A percentile compares a stretch with the other conserved stretches of the same genome.
Evolutionary conservation across 2,329 filamentous ascomycete genomes (phyloP).

Genomic region (Aspergillus sp.): DNA sequence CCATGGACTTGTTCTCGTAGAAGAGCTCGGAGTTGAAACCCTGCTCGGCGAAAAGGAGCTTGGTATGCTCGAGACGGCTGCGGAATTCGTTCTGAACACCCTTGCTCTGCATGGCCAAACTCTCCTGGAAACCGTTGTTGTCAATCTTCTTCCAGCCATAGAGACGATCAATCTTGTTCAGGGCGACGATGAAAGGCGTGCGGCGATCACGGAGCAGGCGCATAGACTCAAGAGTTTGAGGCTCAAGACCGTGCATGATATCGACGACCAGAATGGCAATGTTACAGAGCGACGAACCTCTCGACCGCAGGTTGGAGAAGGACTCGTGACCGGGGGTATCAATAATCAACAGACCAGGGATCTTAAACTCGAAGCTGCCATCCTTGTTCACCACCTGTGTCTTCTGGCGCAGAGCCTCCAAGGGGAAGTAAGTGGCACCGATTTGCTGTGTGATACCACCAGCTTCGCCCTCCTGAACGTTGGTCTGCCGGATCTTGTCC

Average conservation of each 20-base stretch:
- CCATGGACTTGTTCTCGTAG: constrained; percentile 98
- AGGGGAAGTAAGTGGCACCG: constrained; percentile 97
- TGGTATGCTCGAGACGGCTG: constrained; percentile 85
- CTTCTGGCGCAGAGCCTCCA: constrained; percentile 89
- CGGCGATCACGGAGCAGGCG: constrained; percentile 85
- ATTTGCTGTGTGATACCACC: constrained; percentile 99
- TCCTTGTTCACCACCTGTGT: constrained; percentile 91
- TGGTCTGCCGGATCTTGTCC: constrained; percentile 97
- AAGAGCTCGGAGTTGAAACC: constrained; percentile 97
- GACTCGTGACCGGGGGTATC: constrained; percentile 99
- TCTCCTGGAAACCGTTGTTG: constrained; percentile 97
- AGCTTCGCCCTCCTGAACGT: constrained; percentile 97
- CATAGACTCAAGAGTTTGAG: constrained; percentile 97
- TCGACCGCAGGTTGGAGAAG: constrained; percentile 94
- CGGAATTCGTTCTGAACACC: constrained; percentile 92
- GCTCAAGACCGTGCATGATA: constrained; percentile 99
- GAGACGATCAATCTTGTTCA: constrained; percentile 99
- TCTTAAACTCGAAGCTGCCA: constrained; percentile 89
- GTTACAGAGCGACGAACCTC: constrained; percentile 97
- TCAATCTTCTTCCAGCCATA: constrained; percentile 99
- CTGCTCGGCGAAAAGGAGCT: constrained; percentile 91
- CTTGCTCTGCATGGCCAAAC: constrained; percentile 83
- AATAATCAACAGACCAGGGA: constrained; percentile 92
- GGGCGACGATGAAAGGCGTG: constrained; percentile 95
- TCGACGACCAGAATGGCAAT: constrained; percentile 98